Percentiles rank a stretch among this genome's conserved stretches.
These are phyloP conservation scores for Aethionema arabicum DNA, from an alignment of 345 rosid genomes.

Conservation along the genomic window DNA sequence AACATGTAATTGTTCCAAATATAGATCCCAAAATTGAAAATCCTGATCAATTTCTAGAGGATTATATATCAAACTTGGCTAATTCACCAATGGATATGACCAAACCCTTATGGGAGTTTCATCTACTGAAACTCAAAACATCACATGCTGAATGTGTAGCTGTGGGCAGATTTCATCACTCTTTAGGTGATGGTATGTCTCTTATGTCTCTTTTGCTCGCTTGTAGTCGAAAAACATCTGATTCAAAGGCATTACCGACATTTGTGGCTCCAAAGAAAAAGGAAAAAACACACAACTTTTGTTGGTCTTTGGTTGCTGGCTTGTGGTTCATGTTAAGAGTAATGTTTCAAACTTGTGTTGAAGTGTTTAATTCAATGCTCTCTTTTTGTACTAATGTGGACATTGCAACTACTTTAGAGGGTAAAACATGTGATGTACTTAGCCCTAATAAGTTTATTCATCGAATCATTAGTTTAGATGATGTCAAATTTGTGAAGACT, in stretches of 20 bases:
- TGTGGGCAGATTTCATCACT: conserved; percentile 50
- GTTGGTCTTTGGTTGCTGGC: conserved; percentile 33
- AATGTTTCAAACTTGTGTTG: conserved; percentile 51
- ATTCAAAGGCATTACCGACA: conserved; percentile 45
- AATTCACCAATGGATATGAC: conserved; percentile 50
- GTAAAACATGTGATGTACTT: conserved; percentile 17
- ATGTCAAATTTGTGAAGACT: conserved; percentile 43
- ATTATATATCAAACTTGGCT: conserved; percentile 55
- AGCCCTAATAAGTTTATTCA: conserved; percentile 41
- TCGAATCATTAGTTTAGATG: conserved; percentile 44
- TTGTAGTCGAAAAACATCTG: conserved; percentile 45
- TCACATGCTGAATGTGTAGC: conserved; percentile 47
- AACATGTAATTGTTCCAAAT: conserved; percentile 54
- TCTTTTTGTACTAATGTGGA: conserved; percentile 37
- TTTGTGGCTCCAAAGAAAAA: conserved; percentile 39
- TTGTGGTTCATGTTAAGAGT: conserved; percentile 40
- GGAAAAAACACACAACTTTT: background rate
- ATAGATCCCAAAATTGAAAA: conserved; percentile 42
- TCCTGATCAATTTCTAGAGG: conserved; percentile 55
- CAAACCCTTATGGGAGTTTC: conserved; percentile 79
- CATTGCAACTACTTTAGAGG: conserved; percentile 40
- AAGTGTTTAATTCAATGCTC: conserved; percentile 33
- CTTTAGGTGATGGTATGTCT: conserved; percentile 55
- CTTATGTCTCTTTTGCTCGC: conserved; percentile 60
- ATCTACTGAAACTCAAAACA: conserved; percentile 54